Evolutionary conservation across 2,329 filamentous ascomycete species (phyloP).

Genomic region (Diplocarpon mali): DNA sequence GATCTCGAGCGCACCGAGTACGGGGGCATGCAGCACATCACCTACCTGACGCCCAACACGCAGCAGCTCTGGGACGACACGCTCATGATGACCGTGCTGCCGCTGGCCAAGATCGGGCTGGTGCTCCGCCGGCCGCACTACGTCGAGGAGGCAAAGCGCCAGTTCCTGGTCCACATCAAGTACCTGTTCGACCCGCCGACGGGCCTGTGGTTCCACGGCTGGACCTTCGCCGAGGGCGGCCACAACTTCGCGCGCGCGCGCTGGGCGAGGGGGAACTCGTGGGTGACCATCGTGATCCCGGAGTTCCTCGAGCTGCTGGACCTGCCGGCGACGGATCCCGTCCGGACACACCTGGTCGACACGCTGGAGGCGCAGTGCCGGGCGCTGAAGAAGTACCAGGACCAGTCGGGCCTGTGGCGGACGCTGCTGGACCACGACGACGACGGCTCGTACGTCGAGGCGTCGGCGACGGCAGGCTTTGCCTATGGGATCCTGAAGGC

Average conservation of each 20-base stretch:
- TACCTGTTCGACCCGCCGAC: slow-evolving; percentile 64
- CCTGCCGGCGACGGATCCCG: slow-evolving; percentile 45
- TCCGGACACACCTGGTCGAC: slow-evolving; percentile 38
- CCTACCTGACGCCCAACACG: slow-evolving; percentile 52
- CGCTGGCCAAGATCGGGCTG: slow-evolving; percentile 60
- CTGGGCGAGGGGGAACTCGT: slow-evolving; percentile 55
- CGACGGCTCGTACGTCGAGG: slow-evolving; percentile 64
- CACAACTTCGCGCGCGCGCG: slow-evolving; percentile 48
- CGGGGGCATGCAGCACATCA: slow-evolving; percentile 34
- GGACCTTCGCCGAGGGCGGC: slow-evolving; percentile 61
- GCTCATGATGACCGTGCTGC: slow-evolving; percentile 79
- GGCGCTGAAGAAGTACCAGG: slow-evolving; percentile 51
- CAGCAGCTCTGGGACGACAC: slow-evolving; percentile 79
- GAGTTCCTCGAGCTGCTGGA: slow-evolving; percentile 68
- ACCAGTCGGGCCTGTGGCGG: slow-evolving; percentile 55
- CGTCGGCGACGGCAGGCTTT: slow-evolving; percentile 70
- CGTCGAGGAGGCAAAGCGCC: slow-evolving; percentile 64
- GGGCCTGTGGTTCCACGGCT: slow-evolving; percentile 68
- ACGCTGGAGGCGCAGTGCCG: slow-evolving; percentile 59
- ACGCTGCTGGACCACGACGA: slow-evolving; percentile 59
- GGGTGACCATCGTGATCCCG: slow-evolving; percentile 75
- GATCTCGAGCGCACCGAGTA: slow-evolving; percentile 61
- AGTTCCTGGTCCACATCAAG: slow-evolving; percentile 68
- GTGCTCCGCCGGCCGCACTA: slow-evolving; percentile 61
- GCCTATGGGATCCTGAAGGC: slow-evolving; percentile 71